Base-by-base conservation (phyloP, 257 asterid species). In the Leonotis leonurus region DNA sequence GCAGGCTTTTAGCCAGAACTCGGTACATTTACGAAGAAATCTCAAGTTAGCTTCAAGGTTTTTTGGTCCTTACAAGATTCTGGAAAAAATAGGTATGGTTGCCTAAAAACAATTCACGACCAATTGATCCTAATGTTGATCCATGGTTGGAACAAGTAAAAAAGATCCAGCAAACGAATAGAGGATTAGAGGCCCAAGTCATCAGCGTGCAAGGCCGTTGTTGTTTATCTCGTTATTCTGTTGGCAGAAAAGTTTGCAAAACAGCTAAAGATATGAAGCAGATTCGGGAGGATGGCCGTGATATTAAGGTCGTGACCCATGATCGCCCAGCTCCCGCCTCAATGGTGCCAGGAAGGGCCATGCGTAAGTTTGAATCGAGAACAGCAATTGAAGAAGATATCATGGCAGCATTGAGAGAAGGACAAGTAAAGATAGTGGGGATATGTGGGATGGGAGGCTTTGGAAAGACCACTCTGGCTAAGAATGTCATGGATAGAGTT, bases 321-420 rank as follows among this genome's bases (percentile, higher is more conserved):
- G 50, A 66, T n/a, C n/a, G n/a, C n/a, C n/a, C n/a, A n/a, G n/a
- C n/a, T n/a, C n/a, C n/a, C n/a, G n/a, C n/a, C n/a, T n/a, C n/a
- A n/a, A n/a, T n/a, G n/a, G n/a, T n/a, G n/a, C n/a, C n/a, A n/a
- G n/a, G n/a, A n/a, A n/a, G n/a, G n/a, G n/a, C n/a, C n/a, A n/a
- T n/a, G n/a, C n/a, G n/a, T n/a, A n/a, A n/a, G 50, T 32, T 66
- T 21, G 21, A 66, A 66, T 40, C 70, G 1, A 53, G 70, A 20
- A 53, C 40, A 13, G 3, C 53, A 0, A 27, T 64, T 6, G 70
- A 65, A 30, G 36, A 65, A 0, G 36, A 41, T 0, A 40, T 65
- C 46, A 27, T 53, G 63, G 18, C n/a, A 3, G 6, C 32, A 17
- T 39, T 65, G 56, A 65, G 22, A 26, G 56, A 21, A 20, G 11